phyloP scores from a whole-genome alignment of 2,329 filamentous ascomycete genomes.

The Colletotrichum euphorbiae region DNA sequence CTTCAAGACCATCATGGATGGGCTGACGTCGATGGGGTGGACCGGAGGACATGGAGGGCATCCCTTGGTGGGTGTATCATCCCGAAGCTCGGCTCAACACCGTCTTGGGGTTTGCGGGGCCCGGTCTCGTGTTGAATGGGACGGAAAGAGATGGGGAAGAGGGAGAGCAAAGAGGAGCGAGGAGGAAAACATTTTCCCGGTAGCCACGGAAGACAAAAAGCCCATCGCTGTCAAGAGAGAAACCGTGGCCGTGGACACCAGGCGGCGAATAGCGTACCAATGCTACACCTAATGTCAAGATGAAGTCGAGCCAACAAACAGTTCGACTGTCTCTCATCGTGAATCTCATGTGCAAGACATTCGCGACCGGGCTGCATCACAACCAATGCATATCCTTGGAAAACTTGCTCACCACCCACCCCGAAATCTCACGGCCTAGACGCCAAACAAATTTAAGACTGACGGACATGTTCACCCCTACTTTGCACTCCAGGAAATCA shows the following conservation, averaged over 20 bases:
- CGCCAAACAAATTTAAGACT: conserved; percentile 18
- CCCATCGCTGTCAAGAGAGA: conserved; percentile 24
- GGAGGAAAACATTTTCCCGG: neutral
- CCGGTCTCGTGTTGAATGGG: neutral
- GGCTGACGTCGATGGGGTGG: conserved; percentile 15
- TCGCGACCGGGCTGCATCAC: neutral
- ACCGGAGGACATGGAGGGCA: neutral
- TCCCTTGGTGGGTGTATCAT: conserved; percentile 35
- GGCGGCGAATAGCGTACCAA: conserved; percentile 17
- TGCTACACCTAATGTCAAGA: conserved; percentile 37
- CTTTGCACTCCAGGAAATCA: neutral
- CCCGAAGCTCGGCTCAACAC: conserved; percentile 31
- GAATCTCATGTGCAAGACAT: neutral
- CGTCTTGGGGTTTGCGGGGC: conserved; percentile 14
- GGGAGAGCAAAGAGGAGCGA: neutral
- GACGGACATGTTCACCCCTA: neutral
- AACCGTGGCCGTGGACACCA: conserved; percentile 15
- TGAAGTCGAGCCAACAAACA: neutral
- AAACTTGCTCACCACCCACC: neutral
- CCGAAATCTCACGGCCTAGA: neutral
- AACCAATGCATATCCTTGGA: too few species aligned
- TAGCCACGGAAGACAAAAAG: conserved; percentile 2
- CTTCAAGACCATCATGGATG: conserved; percentile 1
- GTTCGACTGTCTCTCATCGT: neutral
- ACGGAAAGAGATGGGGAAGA: neutral